Base-by-base conservation (phyloP, 2,329 filamentous ascomycete species). In the Stachybotrys echinatus region DNA sequence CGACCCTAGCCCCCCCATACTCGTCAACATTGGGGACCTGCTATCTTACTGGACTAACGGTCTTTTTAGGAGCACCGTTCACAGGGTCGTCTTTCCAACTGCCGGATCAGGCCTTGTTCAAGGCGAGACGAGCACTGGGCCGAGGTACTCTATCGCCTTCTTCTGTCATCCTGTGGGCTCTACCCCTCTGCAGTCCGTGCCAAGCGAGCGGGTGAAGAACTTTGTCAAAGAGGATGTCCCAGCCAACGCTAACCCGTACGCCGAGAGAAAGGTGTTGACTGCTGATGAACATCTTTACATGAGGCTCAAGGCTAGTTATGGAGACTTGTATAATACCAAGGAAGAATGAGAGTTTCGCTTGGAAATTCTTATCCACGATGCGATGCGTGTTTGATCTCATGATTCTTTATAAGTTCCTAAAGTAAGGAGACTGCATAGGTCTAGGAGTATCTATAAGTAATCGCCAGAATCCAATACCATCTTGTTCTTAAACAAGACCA, bases 11-110 rank as follows among this genome's bases (percentile, higher is more conserved):
- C 85, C 82, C n/a, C 92, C 87, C 1, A 89, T 91, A 76, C 67
- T 96, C 76, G 66, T 97, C 84, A 72, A 94, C 74, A 80, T 91
- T 70, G 70, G 87, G 68, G 73, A 85, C 65, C 61, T 87, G 63
- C 71, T 86, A 53, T 87, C 83, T 31, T 94, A 95, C 66, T 97
- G 92, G 92, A 97, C 94, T 1, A 87, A 88, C 55, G 91, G 92
- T 0, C 69, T 96, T 44, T 77, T 97, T 54, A 87, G 90, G 59
- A 91, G 86, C 58, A 96, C 92, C 0, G 83, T 96, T 6, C 94
- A 97, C 64, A 77, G 92, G 12, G 94, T 97, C 23, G 83, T 92
- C 0, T 94, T 96, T 56, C 70, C 75, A 0, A 51, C 56, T 0
- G 59, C 55, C 6, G 60, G 55, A 14, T 51, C 51, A 5, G 50